Evolutionary conservation across 495 filamentous ascomycete species (phyloP).

Genomic region (Bombardia bombarda): DNA sequence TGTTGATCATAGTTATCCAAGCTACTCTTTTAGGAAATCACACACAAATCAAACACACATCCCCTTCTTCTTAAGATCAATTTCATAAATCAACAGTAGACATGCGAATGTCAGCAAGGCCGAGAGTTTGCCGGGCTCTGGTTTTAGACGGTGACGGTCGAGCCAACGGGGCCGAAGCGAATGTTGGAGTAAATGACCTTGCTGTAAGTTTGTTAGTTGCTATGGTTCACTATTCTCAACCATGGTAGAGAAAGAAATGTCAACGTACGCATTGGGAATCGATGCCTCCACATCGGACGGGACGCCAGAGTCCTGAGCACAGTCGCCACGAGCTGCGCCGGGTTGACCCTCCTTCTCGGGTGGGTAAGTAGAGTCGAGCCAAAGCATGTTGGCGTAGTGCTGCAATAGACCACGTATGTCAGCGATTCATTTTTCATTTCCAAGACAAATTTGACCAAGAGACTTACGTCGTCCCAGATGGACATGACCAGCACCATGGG

Average conservation of each 20-base stretch:
- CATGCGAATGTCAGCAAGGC: too few relatives aligned
- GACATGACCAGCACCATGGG: constrained; percentile 72
- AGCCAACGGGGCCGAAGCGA: constrained; percentile 59
- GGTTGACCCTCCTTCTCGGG: constrained; percentile 41
- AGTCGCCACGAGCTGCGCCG: constrained; percentile 64
- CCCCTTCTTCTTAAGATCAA: too few relatives aligned
- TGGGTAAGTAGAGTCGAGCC: constrained; percentile 75
- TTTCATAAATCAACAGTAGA: too few relatives aligned
- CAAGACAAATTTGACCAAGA: not conserved
- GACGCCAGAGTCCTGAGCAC: constrained; percentile 49
- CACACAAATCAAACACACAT: too few relatives aligned
- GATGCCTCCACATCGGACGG: constrained; percentile 51
- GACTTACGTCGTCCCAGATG: constrained; percentile 60
- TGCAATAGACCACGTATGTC: not conserved
- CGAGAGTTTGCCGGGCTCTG: too few relatives aligned
- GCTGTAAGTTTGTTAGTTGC: constrained; percentile 16
- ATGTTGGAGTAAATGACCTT: constrained; percentile 55
- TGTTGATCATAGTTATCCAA: too few relatives aligned
- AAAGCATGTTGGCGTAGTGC: constrained; percentile 71
- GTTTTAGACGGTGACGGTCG: constrained; percentile 36
- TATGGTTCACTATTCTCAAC: constrained; percentile 12
- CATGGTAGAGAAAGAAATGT: not conserved
- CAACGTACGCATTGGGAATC: constrained; percentile 23
- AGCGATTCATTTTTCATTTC: not conserved
- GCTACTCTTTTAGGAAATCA: too few relatives aligned